Percentiles rank a stretch among this genome's conserved stretches.
Conservation (phyloP, 768 basidiomycete genomes). For the Tremella yokohamensis region DNA sequence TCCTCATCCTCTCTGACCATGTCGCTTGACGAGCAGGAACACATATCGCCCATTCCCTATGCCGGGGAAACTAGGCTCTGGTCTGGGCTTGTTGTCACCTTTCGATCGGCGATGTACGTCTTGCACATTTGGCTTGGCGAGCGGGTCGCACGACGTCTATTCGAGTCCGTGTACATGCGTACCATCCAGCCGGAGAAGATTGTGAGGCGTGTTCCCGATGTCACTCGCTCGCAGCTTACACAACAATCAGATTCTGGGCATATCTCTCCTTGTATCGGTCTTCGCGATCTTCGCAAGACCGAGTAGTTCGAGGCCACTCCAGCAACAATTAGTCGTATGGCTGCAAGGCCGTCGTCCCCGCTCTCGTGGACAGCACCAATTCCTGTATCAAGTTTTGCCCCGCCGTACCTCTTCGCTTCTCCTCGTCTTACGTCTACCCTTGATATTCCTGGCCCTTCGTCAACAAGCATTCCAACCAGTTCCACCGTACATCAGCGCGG, state of each 20-base stretch:
- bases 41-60: conserved; percentile 18
- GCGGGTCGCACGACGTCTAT: conserved; percentile 12
- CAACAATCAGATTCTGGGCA: conserved; percentile 26
- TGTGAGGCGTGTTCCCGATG: conserved; percentile 15
- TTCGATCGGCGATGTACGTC: conserved; percentile 16
- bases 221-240: not conserved
- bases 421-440: conserved; percentile 32
- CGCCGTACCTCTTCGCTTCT: conserved; percentile 21
- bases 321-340: conserved; percentile 5
- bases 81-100: not conserved
- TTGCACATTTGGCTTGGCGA: conserved; percentile 28
- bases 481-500: conserved; percentile 30
- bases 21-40: conserved; percentile 22
- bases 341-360: conserved; percentile 3
- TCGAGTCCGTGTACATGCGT: conserved; percentile 10
- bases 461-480: conserved; percentile 34
- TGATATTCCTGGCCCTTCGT: conserved; percentile 33
- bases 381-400: conserved; percentile 6
- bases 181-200: conserved; percentile 29
- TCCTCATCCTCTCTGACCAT: not conserved
- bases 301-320: conserved; percentile 12
- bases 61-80: not conserved
- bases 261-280: conserved; percentile 33
- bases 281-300: conserved; percentile 29
- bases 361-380: not conserved